A percentile compares a stretch with the other conserved stretches of the same genome.
phyloP scores from a whole-genome alignment of 768 basidiomycete species.

The Trametes coccinea region DNA sequence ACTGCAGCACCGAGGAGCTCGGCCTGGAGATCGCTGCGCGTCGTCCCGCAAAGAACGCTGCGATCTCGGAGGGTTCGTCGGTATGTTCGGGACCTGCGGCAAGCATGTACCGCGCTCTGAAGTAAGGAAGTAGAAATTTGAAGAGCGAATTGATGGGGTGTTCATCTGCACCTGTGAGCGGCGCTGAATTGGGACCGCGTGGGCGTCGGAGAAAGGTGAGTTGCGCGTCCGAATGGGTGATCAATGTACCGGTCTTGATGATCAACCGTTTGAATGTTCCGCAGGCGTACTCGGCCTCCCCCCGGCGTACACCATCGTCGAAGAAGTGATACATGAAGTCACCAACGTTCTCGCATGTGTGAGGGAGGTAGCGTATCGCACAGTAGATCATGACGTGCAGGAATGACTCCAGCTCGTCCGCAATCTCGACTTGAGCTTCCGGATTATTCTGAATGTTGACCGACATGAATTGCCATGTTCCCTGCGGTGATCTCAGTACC shows the following conservation, averaged over 20 bases:
- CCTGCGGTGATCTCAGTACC: constrained; percentile 1
- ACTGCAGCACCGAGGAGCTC: too few relatives aligned
- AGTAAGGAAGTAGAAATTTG: too few relatives aligned
- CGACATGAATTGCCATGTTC: constrained; percentile 27
- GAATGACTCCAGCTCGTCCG: constrained; percentile 14
- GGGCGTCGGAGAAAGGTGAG: not conserved
- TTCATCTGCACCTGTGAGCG: too few relatives aligned
- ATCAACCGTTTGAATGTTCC: not conserved
- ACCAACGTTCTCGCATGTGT: not conserved
- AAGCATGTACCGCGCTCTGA: too few relatives aligned
- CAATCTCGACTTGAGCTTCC: too few relatives aligned
- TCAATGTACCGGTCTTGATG: not conserved
- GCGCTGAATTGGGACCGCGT: too few relatives aligned
- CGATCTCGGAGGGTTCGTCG: too few relatives aligned
- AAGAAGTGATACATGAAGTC: constrained; percentile 2
- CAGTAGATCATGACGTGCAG: constrained; percentile 13
- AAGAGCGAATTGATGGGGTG: not conserved
- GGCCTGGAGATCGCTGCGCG: too few relatives aligned
- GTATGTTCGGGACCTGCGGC: too few relatives aligned
- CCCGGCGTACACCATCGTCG: not conserved
- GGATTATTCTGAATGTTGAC: not conserved
- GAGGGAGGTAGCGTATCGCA: constrained; percentile 3
- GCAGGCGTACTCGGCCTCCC: not conserved
- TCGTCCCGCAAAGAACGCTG: too few relatives aligned
- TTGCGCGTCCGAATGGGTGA: not conserved